A percentile compares a stretch with the other conserved stretches of the same genome.
Evolutionary conservation across 441 rosid genomes (phyloP).

Genomic region (Populus hybrid): DNA sequence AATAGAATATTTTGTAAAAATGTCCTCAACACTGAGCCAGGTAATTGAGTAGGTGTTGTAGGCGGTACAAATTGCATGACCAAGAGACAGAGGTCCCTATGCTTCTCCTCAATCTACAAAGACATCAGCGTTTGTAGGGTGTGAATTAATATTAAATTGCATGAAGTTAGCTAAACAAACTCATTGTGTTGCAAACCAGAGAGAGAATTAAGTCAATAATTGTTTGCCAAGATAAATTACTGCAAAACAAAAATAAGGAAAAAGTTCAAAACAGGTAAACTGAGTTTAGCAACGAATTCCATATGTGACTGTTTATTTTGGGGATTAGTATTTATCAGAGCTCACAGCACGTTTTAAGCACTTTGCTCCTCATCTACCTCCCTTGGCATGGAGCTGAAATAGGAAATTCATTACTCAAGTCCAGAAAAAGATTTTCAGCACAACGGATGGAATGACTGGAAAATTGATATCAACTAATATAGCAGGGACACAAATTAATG

Average conservation of each 20-base stretch:
- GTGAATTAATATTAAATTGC: background rate
- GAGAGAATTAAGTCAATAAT: background rate
- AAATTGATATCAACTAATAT: background rate
- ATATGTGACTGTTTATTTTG: background rate
- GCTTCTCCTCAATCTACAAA: conserved; percentile 93
- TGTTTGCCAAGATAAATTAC: background rate
- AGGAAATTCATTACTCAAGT: background rate
- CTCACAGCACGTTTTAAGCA: background rate
- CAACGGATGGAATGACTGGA: background rate
- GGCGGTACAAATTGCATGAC: conserved; percentile 95
- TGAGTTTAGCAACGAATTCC: background rate
- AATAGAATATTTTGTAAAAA: conserved; percentile 78
- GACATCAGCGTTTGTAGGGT: conserved; percentile 4
- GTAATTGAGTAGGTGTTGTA: conserved; percentile 63
- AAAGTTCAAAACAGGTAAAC: background rate
- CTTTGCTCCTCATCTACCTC: background rate
- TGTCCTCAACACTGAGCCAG: conserved; percentile 90
- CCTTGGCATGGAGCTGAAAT: background rate
- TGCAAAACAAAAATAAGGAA: background rate
- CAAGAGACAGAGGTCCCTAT: conserved; percentile 83
- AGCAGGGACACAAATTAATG: background rate
- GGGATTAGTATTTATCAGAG: background rate
- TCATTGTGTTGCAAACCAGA: background rate
- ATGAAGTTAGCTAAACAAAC: conserved; percentile 2
- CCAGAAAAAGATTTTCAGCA: background rate